phyloP scores from a whole-genome alignment of 257 asterid species.

The Nicotiana tomentosiformis region DNA sequence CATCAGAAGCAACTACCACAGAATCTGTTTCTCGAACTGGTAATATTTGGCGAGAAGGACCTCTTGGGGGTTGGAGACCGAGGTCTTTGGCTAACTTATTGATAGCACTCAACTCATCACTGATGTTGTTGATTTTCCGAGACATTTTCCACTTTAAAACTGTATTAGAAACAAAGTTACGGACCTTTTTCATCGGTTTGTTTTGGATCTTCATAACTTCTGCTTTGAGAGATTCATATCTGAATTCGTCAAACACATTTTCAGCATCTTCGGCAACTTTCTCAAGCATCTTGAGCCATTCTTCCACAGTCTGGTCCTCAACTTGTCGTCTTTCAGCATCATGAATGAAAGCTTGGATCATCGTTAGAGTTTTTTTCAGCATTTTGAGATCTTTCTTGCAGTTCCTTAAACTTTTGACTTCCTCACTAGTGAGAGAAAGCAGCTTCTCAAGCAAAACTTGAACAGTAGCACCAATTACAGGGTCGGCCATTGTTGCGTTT shows the following conservation, averaged over 20 bases:
- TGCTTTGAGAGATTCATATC: neutral
- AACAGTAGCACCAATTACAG: neutral
- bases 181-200: neutral
- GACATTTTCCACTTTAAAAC: neutral
- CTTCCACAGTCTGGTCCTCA: neutral
- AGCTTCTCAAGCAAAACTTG: neutral
- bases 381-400: neutral
- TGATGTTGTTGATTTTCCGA: conserved; percentile 10
- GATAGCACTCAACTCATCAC: neutral
- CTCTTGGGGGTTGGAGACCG: neutral
- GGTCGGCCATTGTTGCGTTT: neutral
- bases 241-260: conserved; percentile 12
- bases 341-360: neutral
- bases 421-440: neutral
- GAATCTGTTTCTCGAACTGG: neutral
- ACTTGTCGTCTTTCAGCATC: conserved; percentile 14
- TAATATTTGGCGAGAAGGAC: neutral
- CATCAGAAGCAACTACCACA: neutral
- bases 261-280: conserved; percentile 16
- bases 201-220: neutral
- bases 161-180: neutral
- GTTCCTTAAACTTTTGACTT: neutral
- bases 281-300: conserved; percentile 23
- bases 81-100: neutral
- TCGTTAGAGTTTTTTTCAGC: neutral